phyloP scores from a whole-genome alignment of 2,329 filamentous ascomycete species.

The Conoideocrella luteorostrata region DNA sequence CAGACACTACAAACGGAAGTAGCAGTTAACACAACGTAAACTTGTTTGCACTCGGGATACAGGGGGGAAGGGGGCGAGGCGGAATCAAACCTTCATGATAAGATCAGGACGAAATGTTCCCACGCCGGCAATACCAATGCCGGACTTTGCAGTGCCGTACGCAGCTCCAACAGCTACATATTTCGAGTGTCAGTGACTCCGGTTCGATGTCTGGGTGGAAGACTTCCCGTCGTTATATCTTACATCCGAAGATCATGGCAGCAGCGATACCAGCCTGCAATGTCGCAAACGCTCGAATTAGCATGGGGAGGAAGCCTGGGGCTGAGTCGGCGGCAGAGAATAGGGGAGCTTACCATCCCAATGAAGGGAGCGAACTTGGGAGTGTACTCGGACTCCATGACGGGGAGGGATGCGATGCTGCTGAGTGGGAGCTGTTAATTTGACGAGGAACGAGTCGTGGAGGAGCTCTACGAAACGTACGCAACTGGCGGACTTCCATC shows the following conservation, averaged over 20 bases:
- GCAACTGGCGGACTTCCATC: constrained; percentile 2
- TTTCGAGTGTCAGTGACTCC: constrained; percentile 11
- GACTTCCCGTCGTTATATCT: constrained; percentile 28
- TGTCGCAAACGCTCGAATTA: constrained; percentile 3
- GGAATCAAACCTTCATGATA: constrained; percentile 73
- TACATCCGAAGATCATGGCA: constrained; percentile 82
- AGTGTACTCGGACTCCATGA: constrained; percentile 55
- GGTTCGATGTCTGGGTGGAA: neutral
- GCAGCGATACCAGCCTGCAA: constrained; percentile 67
- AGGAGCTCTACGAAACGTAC: constrained; percentile 5
- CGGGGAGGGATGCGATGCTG: constrained; percentile 17
- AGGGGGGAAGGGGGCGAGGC: neutral
- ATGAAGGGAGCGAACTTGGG: constrained; percentile 84
- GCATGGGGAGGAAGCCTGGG: constrained; percentile 16
- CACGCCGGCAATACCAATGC: constrained; percentile 80
- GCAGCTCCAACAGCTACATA: constrained; percentile 61
- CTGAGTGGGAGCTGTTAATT: neutral
- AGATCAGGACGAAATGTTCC: constrained; percentile 79
- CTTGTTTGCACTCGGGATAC: too few relatives aligned
- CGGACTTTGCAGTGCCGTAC: constrained; percentile 82
- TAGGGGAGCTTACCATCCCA: constrained; percentile 63
- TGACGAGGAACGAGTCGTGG: neutral
- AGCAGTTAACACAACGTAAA: neutral
- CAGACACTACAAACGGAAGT: constrained; percentile 50
- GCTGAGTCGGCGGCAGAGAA: constrained; percentile 11